Base-by-base conservation (phyloP, 2,329 filamentous ascomycete genomes). In the Fusarium keratoplasticum region DNA sequence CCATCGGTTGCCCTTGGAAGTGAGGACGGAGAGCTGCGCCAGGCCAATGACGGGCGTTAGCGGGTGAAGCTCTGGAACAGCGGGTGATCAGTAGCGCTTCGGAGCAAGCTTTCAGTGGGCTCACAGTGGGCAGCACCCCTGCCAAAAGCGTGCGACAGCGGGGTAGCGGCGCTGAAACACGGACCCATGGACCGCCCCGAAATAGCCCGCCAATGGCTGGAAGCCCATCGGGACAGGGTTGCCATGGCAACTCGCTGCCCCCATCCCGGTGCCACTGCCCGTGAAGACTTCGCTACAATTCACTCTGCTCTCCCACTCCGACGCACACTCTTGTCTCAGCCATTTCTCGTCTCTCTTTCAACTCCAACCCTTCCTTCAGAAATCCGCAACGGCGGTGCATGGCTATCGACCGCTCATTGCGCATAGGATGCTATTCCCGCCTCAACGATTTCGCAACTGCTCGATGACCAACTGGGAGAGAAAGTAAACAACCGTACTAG, bases 391-490 rank as follows among this genome's bases (percentile, higher is more conserved):
- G 58, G 64, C 50, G 66, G 71, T 72, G 66, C 61, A 77, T 74
- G 70, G 70, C 66, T 70, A 44, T 76, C 60, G 36, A 62, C 63
- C 61, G 57, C 60, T 54, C 73, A 65, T 67, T 61, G 69, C 71
- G 63, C 75, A 73, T 76, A 76, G 68, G 74, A 78, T 78, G 77
- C 75, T 71, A 74, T 72, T 67, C 54, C 66, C 65, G 62, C 59
- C 62, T 67, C 66, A 62, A 77, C 74, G 59, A 77, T 66, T 74
- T 66, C 64, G 40, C 64, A 52, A 69, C 76, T 69, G 61, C 77
- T 78, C 74, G 67, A 78, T 78, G 76, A 78, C 75, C 75, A 59
- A 31, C 35, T 63, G 75, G 62, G 72, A 78, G 74, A 77, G 77
- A 76, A 78, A 78, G 74, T 78, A 78, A 78, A 78, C 77, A 78